Evolutionary conservation across 192 early-diverging fungal genomes (phyloP).

Genomic region (Endogone sp.): DNA sequence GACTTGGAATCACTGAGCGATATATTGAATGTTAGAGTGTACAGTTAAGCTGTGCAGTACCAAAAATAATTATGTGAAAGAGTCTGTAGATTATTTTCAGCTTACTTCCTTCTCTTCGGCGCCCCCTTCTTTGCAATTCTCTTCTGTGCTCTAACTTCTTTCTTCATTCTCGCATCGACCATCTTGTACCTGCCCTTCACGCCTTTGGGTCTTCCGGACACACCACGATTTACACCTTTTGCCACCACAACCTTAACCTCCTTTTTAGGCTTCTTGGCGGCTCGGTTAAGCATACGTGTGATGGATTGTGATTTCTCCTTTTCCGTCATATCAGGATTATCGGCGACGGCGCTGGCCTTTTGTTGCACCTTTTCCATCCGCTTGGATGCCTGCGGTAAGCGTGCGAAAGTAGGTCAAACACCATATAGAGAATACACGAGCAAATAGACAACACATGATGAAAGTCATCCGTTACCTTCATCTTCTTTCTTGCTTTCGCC

Average conservation of each 20-base stretch:
- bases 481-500: conserved; percentile 96
- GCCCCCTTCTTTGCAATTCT: conserved; percentile 61
- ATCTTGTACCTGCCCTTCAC: conserved; percentile 95
- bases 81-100: too few relatives aligned
- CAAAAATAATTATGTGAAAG: too few relatives aligned
- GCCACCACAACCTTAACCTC: conserved; percentile 91
- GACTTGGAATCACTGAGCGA: too few relatives aligned
- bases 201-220: conserved; percentile 92
- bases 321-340: conserved; percentile 87
- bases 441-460: not conserved
- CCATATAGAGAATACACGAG: too few relatives aligned
- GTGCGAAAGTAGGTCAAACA: not conserved
- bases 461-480: conserved; percentile 37
- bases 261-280: conserved; percentile 76
- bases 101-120: conserved; percentile 32
- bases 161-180: conserved; percentile 97
- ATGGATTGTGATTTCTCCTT: conserved; percentile 82
- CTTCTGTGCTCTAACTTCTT: conserved; percentile 86
- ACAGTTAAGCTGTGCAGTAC: too few relatives aligned
- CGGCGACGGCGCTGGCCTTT: conserved; percentile 82
- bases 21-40: too few relatives aligned
- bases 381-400: conserved; percentile 42
- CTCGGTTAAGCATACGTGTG: conserved; percentile 76
- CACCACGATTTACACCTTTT: conserved; percentile 68
- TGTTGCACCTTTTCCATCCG: conserved; percentile 78